Evolutionary conservation across 306 rosid species (phyloP), one percentile per base, ranked within the genome.

Genomic region (Vigna reflexopilosa): DNA sequence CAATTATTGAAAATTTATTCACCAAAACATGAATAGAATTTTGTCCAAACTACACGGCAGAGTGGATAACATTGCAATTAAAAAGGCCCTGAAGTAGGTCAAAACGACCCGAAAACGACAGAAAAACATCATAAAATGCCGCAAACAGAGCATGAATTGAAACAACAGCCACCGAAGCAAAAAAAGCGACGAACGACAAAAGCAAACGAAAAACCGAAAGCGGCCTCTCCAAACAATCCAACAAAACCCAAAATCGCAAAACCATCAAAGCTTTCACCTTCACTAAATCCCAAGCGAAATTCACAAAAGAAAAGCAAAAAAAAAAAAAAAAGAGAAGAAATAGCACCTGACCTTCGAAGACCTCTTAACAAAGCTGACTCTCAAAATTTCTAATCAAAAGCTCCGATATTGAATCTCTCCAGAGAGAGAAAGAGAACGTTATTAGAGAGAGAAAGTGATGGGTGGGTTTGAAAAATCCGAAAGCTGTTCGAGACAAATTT

Each of bases 401-500:
- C 80, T 13, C 30, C 34, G 56, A 56, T 44, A 40, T 22, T n/a
- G 70, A 61, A 42, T 73, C 49, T 38, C 4, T 9, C 45, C 65
- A 77, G 30, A 61, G 69, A 75, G 75, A 72, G 45, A 10, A 66
- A 45, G 65, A 22, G 73, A 62, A 87, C 51, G 79, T 51, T 2
- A 9, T 0, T 13, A 75, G 83, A 73, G 83, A 80, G 84, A 86
- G 91, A 84, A 77, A 71, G 80, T 66, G 80, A 72, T 76, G 61
- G 76, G 15, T 55, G 73, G 51, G 82, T 78, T 78, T 85, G 88
- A 88, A 89, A 68, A 67, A 74, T 73, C 51, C 57, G 58, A 86
- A 90, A 80, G 88, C 81, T 81, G 88, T 78, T 76, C 6, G 78
- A 85, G 94, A 90, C 98, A 92, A 94, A 90, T 15, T n/a, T 38